Conservation (phyloP, 1,284 basidiomycete species). For the Abortiporus biennis region DNA sequence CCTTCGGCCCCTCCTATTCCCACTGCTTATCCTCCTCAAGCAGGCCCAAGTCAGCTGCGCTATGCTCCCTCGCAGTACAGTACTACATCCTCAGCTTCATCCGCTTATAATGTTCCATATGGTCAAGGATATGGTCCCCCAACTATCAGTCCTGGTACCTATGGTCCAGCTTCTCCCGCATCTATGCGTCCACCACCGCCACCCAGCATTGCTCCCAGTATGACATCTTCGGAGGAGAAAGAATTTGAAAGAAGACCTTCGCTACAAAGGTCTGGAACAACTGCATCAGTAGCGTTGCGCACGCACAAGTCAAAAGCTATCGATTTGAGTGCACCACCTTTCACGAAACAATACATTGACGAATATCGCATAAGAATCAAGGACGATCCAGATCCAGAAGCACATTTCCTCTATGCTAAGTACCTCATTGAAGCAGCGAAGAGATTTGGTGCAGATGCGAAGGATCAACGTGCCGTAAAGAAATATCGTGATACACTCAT, state of each 20-base stretch:
- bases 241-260: conserved; percentile 55
- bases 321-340: conserved; percentile 82
- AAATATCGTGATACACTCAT: conserved; percentile 91
- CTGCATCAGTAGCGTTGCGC: conserved; percentile 52
- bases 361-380: conserved; percentile 97
- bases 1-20: no score
- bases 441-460: conserved; percentile 69
- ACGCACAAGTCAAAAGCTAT: conserved; percentile 75
- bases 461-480: conserved; percentile 75
- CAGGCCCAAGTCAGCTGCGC: no score
- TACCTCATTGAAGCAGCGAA: conserved; percentile 99
- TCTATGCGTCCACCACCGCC: conserved; percentile 9
- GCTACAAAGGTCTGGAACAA: conserved; percentile 51
- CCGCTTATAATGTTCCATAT: no score
- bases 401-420: conserved; percentile 96
- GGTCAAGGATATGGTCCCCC: conserved; percentile 10
- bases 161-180: conserved; percentile 15
- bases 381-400: conserved; percentile 95
- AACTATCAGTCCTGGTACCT: conserved; percentile 13
- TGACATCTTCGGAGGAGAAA: conserved; percentile 22
- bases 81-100: no score
- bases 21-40: no score
- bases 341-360: conserved; percentile 95
- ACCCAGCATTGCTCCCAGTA: neutral
- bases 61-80: no score